Evolutionary conservation across 2,329 filamentous ascomycete species (phyloP).

Genomic region (Colletotrichum sp.): DNA sequence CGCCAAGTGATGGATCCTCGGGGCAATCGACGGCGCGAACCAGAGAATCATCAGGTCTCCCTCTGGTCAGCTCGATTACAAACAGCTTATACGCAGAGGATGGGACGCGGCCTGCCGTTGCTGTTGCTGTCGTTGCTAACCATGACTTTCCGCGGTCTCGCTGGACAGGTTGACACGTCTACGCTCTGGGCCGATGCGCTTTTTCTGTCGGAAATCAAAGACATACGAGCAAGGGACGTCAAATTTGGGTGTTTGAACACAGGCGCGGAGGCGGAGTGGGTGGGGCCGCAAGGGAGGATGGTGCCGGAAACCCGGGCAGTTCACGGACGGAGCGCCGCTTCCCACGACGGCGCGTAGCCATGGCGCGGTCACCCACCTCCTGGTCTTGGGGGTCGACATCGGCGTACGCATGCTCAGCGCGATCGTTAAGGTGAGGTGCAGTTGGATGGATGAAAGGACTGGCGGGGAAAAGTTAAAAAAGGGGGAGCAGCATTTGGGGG

Average conservation of each 20-base stretch:
- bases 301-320: neutral
- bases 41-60: neutral
- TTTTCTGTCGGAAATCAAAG: neutral
- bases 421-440: neutral
- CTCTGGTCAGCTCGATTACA: neutral
- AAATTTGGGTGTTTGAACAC: neutral
- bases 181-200: neutral
- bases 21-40: neutral
- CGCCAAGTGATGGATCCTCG: neutral
- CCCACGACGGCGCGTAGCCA: neutral
- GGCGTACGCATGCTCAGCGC: too few species aligned
- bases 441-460: neutral
- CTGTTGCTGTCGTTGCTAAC: neutral
- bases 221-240: neutral
- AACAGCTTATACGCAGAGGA: neutral
- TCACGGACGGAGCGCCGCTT: neutral
- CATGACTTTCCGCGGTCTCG: neutral
- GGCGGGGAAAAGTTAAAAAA: neutral
- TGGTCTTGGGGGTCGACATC: neutral
- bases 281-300: slow-evolving; percentile 3
- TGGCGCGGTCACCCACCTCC: too few species aligned
- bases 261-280: neutral
- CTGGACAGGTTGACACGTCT: neutral
- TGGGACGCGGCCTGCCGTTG: neutral
- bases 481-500: neutral